These are phyloP conservation scores for Drosera capensis DNA, from an alignment of 148 eudicot species.

Conservation along the genomic window DNA sequence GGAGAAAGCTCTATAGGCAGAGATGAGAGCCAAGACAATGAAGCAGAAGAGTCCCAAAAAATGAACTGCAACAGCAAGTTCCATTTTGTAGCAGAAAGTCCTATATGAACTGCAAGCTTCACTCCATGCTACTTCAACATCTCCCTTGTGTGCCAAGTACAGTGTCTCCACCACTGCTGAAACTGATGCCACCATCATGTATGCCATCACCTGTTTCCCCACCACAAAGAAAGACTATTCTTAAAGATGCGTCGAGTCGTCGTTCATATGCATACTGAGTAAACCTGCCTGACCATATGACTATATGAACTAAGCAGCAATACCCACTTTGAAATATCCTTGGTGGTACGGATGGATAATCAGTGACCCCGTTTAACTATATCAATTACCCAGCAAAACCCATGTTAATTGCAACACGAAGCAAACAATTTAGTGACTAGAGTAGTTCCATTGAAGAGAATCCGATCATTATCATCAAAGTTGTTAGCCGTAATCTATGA, in stretches of 20 bases:
- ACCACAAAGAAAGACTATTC: background rate
- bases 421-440: too few species aligned
- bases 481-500: too few species aligned
- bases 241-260: background rate
- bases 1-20: conserved; percentile 58
- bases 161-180: conserved; percentile 46
- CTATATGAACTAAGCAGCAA: too few species aligned
- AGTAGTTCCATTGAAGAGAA: too few species aligned
- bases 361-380: too few species aligned
- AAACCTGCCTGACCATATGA: too few species aligned
- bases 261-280: too few species aligned
- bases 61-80: conserved; percentile 38
- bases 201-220: conserved; percentile 51
- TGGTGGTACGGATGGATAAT: too few species aligned
- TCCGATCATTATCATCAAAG: too few species aligned
- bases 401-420: too few species aligned
- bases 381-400: too few species aligned
- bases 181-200: conserved; percentile 64
- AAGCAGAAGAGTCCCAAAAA: conserved; percentile 47
- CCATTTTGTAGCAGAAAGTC: conserved; percentile 50
- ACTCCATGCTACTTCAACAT: conserved; percentile 62
- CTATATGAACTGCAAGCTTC: conserved; percentile 71
- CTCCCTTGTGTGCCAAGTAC: conserved; percentile 62
- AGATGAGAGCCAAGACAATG: conserved; percentile 44
- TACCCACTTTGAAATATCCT: too few species aligned